Evolutionary conservation across 768 basidiomycete species (phyloP), one percentile per base, ranked within the genome.

Genomic region (Tylopilus subfusipes): DNA sequence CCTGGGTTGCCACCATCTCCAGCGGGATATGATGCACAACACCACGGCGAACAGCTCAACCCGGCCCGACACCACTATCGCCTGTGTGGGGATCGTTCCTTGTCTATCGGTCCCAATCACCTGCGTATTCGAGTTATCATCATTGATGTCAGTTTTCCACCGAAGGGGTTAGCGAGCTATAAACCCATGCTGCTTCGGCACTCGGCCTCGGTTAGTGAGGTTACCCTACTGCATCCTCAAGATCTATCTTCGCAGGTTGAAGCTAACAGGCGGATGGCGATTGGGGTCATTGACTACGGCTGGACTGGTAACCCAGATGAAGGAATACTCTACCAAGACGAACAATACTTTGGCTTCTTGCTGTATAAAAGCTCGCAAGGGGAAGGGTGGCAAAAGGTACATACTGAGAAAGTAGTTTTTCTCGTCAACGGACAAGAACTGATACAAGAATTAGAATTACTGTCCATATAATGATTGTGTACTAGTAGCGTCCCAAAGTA

Each of bases 271-370:
- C 52, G 21, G 39, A 54, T 63, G 58, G 63, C 58, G 12, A 33
- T 66, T 14, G 62, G 64, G 2, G 56, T 66, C 34, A 22, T 65
- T 12, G 64, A 65, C 36, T 65, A 63, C 8, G 24, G 40, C 5
- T 66, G 64, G 63, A 53, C 57, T 14, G n/a, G 29, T 30, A 51
- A 22, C 25, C 55, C 55, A 6, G 47, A 60, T 27, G 22, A 53
- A 31, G 61, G 64, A 16, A 43, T 40, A 25, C 44, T 60, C 21
- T 30, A 5, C 24, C 11, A 25, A 29, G 57, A 50, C 4, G 30
- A 18, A 9, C 36, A 4, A 25, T 62, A 65, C 47, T 66, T 64
- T 50, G 53, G 60, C 24, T 62, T 66, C 33, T 24, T 66, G 24
- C 19, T 64, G 39, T 40, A 53, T 36, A 66, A 36, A 22, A 18